Base-by-base conservation (phyloP, 495 filamentous ascomycete species). In the Lophiostoma macrostomum region DNA sequence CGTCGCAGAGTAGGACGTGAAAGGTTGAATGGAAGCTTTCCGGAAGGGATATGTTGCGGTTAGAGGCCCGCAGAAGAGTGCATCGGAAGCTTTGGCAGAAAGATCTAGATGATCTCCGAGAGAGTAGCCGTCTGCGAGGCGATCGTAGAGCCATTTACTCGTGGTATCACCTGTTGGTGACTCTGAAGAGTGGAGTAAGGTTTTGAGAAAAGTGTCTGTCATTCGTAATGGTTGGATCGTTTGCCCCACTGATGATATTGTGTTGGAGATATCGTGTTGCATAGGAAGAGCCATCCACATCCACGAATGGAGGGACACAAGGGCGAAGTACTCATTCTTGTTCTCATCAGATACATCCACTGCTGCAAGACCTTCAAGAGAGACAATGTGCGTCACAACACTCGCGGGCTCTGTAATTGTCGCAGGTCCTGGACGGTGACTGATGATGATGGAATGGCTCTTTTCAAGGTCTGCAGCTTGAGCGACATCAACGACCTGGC, bases 21-120 rank as follows among this genome's bases (percentile, higher is more conserved):
- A n/a, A n/a, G n/a, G n/a, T n/a, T n/a, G n/a, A n/a, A n/a, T n/a
- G n/a, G n/a, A n/a, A n/a, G n/a, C n/a, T n/a, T n/a, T n/a, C n/a
- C n/a, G n/a, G n/a, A n/a, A n/a, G n/a, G n/a, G n/a, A n/a, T n/a
- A n/a, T n/a, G n/a, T n/a, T n/a, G n/a, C n/a, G n/a, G n/a, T n/a
- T n/a, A 79, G 50, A 0, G 74, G 69, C 0, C 78, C 74, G 4
- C 78, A 66, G 20, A 49, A 60, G 4, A 79, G 40, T 4, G 72
- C 74, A 0, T 53, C 55, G 0, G 74, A 72, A 4, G 36, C 35
- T 41, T 80, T 75, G 0, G 76, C 77, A 0, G 74, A 74, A 25
- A 63, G 37, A 0, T 50, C 55, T 10, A 67, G 55, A 25, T 71
- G 73, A 25, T 62, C 30, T 0, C 55, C 43, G 0, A 80, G 12